Evolutionary conservation across 495 filamentous ascomycete genomes (phyloP).

Genomic region (Penicillium pulvis): DNA sequence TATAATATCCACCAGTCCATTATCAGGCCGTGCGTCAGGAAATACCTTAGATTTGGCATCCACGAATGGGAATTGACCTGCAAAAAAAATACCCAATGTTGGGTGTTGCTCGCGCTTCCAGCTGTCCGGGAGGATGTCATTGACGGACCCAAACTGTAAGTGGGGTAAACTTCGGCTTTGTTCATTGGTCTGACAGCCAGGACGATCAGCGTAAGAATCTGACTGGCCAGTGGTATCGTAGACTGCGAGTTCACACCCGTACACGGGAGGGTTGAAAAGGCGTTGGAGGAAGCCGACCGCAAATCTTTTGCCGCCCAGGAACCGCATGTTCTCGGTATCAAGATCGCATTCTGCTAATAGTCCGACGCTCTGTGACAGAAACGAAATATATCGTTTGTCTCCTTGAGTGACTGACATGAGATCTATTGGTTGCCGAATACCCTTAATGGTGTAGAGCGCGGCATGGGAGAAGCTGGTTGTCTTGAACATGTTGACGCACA

Average conservation of each 20-base stretch:
- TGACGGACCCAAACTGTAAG: no score
- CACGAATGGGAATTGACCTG: no score
- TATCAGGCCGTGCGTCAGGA: no score
- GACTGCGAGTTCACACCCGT: slow-evolving; percentile 56
- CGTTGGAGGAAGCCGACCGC: slow-evolving; percentile 52
- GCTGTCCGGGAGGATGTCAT: no score
- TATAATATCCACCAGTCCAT: no score
- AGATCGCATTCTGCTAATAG: slow-evolving; percentile 88
- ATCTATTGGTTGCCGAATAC: slow-evolving; percentile 74
- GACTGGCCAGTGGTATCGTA: slow-evolving; percentile 67
- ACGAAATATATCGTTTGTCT: slow-evolving; percentile 66
- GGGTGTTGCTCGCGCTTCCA: no score
- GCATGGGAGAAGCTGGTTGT: slow-evolving; percentile 71
- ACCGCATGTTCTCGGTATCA: slow-evolving; percentile 83
- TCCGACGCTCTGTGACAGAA: slow-evolving; percentile 83
- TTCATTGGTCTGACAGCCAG: no score
- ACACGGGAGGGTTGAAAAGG: no score
- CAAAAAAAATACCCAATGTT: no score
- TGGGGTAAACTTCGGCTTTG: no score
- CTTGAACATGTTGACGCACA: slow-evolving; percentile 84
- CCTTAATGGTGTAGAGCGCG: slow-evolving; percentile 79
- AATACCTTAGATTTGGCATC: no score
- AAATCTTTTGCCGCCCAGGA: slow-evolving; percentile 72
- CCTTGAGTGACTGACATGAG: slow-evolving; percentile 84
- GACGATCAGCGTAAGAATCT: no score